Evolutionary conservation across 768 basidiomycete species (phyloP), one percentile per base, ranked within the genome.

Genomic region (Agaricus sinodeliciosus): DNA sequence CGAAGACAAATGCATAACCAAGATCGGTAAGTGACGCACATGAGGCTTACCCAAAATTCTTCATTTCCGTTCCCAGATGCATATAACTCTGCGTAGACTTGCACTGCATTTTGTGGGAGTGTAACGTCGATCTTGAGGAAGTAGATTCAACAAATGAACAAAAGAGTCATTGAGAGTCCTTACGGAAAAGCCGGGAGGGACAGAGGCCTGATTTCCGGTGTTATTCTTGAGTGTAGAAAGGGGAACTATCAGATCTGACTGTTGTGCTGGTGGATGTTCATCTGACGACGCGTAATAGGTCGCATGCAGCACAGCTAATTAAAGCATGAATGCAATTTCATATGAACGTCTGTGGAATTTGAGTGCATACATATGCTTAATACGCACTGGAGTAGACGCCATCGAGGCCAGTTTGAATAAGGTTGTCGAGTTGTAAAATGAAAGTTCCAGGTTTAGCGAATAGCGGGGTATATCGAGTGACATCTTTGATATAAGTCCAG

Each of bases 401-500:
- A 57, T 79, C 77, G 42, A 85, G 61, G 1, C 76, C 76, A 0
- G 73, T 60, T 57, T 81, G 67, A 27, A 89, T 65, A 37, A 87
- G 42, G 63, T 90, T 90, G 67, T 90, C 79, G 37, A 91, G 69
- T 63, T 89, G 80, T 9, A 90, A 67, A 49, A 90, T 84, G 59
- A 90, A 83, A 0, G 77, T 76, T 6, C 88, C 87, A 0, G 79
- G 68, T 56, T 81, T 75, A 1, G 79, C 70, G 61, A 90, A 90
- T 36, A 91, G 74, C 1, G 86, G 85, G 3, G 74, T 77, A 55
- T 83, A 90, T 19, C 79, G 79, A 6, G 86, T 84, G 22, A 85
- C 85, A 58, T 90, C 88, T 62, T 90, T 90, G 58, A 81, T 64
- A 51, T 79, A 83, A 0, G 86, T 87, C 87, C 87, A 90, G 45